Evolutionary conservation across 768 basidiomycete species (phyloP), one percentile per base, ranked within the genome.

Genomic region (Neoboletus magnificus): DNA sequence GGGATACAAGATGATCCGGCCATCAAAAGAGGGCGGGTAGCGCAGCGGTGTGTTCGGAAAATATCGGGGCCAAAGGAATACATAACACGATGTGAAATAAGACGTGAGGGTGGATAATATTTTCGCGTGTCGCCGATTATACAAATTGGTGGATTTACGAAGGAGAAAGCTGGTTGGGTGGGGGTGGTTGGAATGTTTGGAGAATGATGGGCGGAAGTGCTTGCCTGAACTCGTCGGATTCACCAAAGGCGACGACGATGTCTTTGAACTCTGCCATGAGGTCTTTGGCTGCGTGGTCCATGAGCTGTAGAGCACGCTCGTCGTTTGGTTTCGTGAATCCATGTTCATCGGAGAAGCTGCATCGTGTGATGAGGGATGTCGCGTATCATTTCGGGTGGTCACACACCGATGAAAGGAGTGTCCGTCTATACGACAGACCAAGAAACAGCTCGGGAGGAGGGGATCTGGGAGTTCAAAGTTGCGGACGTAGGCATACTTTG

Each of bases 151-250:
- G 4, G 82, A 79, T 61, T 82, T 87, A 52, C 85, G 83, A 44
- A 99, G 79, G 50, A 98, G 80, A 65, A 99, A 98, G 67, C 96
- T 98, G 44, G 55, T 40, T 5, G 29, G 25, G 61, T 52, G 33
- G 47, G 32, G 7, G 25, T 32, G 51, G 48, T 41, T 3, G 11
- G 49, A 25, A 27, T 1, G 23, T 32, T 13, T 3, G 15, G 37
- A 4, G 18, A 23, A 33, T 20, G 29, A 37, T 7, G 12, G 4
- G 32, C 3, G 27, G 5, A n/a, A 1, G 39, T 30, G 23, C 64
- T 48, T 55, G 89, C 95, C 94, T 97, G 73, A 85, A 98, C 73
- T 99, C 97, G 69, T 99, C 97, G 20, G 94, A 97, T 75, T 99
- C 91, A 2, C 97, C 97, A 67, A 95, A 98, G 0, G 81, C 97